A percentile compares a stretch with the other conserved stretches of the same genome.
Conservation (phyloP, 1,284 basidiomycete genomes). For the Puccinia triticina region DNA sequence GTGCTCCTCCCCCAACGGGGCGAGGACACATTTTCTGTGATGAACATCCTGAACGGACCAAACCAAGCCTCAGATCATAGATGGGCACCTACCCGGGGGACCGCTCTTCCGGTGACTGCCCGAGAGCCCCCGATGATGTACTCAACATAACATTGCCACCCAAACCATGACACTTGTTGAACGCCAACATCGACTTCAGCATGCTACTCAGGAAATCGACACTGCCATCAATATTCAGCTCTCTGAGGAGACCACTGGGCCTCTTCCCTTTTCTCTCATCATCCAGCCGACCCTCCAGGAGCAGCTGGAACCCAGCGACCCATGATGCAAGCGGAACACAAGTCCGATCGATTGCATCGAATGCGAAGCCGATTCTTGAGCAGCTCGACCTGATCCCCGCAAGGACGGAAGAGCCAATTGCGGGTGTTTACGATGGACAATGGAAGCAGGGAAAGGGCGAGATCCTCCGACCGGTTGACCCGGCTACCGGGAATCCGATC, state of each 20-base stretch:
- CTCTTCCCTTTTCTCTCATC: neutral
- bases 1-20: too few relatives aligned
- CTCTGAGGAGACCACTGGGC: neutral
- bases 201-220: neutral
- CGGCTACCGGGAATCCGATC: constrained; percentile 56
- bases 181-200: too few relatives aligned
- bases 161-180: too few relatives aligned
- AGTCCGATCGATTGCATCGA: constrained; percentile 23
- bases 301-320: neutral
- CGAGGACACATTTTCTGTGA: too few relatives aligned
- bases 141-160: too few relatives aligned
- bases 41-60: too few relatives aligned
- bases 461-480: constrained; percentile 54
- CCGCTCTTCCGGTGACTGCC: too few relatives aligned
- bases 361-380: constrained; percentile 29
- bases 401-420: neutral
- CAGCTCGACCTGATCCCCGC: constrained; percentile 35
- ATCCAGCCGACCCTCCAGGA: neutral
- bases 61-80: too few relatives aligned
- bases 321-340: neutral
- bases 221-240: neutral
- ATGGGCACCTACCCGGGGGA: too few relatives aligned
- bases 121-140: too few relatives aligned
- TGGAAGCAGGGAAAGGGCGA: constrained; percentile 53
- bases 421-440: constrained; percentile 56